phyloP scores from a whole-genome alignment of 345 rosid genomes.

The Lumnitzera racemosa region DNA sequence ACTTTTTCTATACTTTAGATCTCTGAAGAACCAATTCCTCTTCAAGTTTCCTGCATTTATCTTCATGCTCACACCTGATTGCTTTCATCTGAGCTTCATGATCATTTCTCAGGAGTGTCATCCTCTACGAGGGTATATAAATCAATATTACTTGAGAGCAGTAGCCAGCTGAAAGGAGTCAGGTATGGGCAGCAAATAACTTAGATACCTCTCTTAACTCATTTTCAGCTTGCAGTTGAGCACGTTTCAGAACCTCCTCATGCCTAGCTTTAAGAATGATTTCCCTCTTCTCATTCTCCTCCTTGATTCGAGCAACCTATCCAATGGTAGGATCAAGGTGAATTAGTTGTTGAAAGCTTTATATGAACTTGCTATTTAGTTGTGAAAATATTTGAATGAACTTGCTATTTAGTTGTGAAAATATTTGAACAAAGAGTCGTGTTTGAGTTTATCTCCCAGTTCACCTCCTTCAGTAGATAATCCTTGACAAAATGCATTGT shows the following conservation, averaged over 20 bases:
- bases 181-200: background rate
- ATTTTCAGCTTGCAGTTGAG: slow-evolving; percentile 61
- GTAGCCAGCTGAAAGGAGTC: background rate
- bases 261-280: slow-evolving; percentile 48
- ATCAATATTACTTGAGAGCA: slow-evolving; percentile 4
- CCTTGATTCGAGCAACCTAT: slow-evolving; percentile 46
- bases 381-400: no score
- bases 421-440: no score
- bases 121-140: slow-evolving; percentile 33
- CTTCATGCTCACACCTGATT: slow-evolving; percentile 57
- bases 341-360: background rate
- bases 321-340: slow-evolving; percentile 7
- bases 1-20: slow-evolving; percentile 40
- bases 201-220: slow-evolving; percentile 56
- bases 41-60: slow-evolving; percentile 59
- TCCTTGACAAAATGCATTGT: no score
- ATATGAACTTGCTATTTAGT: background rate
- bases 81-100: slow-evolving; percentile 74
- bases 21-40: slow-evolving; percentile 70
- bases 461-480: no score
- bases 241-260: slow-evolving; percentile 54
- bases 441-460: no score
- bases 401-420: background rate
- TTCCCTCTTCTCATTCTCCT: slow-evolving; percentile 53
- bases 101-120: slow-evolving; percentile 46